A percentile compares a stretch with the other conserved stretches of the same genome.
Conservation (phyloP, 1,284 basidiomycete genomes). For the Cutaneotrichosporon sp. region DNA sequence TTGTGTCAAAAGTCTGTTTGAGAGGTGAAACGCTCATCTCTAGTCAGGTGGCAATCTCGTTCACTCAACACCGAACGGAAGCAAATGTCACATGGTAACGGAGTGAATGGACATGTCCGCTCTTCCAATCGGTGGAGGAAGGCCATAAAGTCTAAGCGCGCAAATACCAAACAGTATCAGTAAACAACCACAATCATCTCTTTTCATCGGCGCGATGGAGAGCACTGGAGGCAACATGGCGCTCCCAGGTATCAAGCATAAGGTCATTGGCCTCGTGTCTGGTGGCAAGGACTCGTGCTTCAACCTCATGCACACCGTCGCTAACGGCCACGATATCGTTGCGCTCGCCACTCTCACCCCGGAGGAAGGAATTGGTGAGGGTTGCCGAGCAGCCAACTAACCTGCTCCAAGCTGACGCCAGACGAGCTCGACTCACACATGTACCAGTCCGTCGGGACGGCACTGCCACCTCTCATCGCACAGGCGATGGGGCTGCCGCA, state of each 20-base stretch:
- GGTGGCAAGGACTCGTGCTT: constrained; percentile 99
- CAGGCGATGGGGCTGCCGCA: constrained; percentile 82
- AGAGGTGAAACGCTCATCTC: not conserved
- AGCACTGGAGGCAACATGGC: not conserved
- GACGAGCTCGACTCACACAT: constrained; percentile 99
- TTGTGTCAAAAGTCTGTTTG: constrained; percentile 3
- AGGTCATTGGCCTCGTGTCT: constrained; percentile 90
- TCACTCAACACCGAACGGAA: not conserved
- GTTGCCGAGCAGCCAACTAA: not conserved
- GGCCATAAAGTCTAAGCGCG: not conserved
- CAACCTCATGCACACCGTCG: constrained; percentile 84
- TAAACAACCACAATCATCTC: not conserved
- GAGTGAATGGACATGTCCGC: not conserved
- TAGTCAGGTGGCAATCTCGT: not conserved
- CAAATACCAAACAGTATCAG: not conserved
- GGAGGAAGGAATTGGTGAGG: constrained; percentile 73
- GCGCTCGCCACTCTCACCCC: constrained; percentile 88
- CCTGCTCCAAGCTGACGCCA: constrained; percentile 44
- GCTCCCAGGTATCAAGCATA: constrained; percentile 53
- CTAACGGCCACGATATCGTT: constrained; percentile 83
- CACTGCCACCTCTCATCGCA: constrained; percentile 84
- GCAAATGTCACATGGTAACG: constrained; percentile 2
- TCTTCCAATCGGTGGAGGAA: not conserved
- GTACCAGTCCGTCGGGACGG: constrained; percentile 97
- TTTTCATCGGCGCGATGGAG: not conserved